A percentile compares a stretch with the other conserved stretches of the same genome.
phyloP scores from a whole-genome alignment of 352 stramenopile genomes.

The Phytophthora melonis region DNA sequence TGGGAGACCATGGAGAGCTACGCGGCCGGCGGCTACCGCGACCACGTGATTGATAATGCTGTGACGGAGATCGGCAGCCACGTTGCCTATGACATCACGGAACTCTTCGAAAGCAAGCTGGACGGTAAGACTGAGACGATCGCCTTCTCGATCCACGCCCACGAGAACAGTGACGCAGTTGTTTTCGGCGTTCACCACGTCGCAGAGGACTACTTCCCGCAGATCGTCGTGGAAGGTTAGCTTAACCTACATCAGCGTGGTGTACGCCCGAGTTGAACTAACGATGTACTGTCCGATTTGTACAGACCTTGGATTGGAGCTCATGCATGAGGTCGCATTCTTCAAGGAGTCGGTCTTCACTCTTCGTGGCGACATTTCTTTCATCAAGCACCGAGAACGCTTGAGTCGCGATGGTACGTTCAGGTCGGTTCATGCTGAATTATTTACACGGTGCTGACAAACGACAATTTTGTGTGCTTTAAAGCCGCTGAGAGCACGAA shows the following conservation, averaged over 20 bases:
- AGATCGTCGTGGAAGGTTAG: conserved; percentile 80
- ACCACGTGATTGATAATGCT: conserved; percentile 67
- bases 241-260: not conserved
- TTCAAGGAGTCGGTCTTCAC: conserved; percentile 86
- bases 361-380: conserved; percentile 80
- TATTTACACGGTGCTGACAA: not conserved
- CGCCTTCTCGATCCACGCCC: conserved; percentile 68
- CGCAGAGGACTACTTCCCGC: conserved; percentile 73
- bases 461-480: not conserved
- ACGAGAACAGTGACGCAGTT: conserved; percentile 59
- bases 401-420: conserved; percentile 70
- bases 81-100: conserved; percentile 84
- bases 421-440: not conserved
- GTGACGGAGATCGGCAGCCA: conserved; percentile 64
- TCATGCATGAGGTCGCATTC: conserved; percentile 84
- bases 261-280: not conserved
- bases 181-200: conserved; percentile 70
- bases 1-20: conserved; percentile 67
- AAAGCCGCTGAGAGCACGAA: conserved; percentile 81
- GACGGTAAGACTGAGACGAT: conserved; percentile 55
- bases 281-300: conserved; percentile 1
- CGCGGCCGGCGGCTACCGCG: conserved; percentile 45
- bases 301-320: conserved; percentile 76
- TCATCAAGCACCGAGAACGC: conserved; percentile 83
- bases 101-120: conserved; percentile 68